phyloP scores from a whole-genome alignment of 148 eudicot species.

The Cornus suecica region DNA sequence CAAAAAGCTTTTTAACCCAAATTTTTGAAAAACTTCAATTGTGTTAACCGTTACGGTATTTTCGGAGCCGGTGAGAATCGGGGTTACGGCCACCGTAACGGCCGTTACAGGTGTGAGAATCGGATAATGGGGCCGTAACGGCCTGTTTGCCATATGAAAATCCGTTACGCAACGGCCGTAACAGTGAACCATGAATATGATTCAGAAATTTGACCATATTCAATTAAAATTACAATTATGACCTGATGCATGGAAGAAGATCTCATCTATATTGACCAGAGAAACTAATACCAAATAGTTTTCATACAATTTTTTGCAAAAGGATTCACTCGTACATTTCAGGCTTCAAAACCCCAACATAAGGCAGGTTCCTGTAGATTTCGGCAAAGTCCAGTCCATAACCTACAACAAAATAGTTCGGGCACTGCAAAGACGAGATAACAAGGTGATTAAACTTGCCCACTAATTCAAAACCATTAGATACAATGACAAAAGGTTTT shows the following conservation, averaged over 20 bases:
- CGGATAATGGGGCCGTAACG: too few relatives aligned
- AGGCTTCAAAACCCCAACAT: constrained; percentile 83
- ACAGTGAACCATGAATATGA: too few relatives aligned
- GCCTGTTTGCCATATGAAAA: too few relatives aligned
- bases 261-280: background rate
- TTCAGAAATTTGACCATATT: too few relatives aligned
- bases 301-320: background rate
- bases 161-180: too few relatives aligned
- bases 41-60: too few relatives aligned
- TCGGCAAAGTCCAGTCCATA: constrained; percentile 88
- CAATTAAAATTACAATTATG: background rate
- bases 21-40: too few relatives aligned
- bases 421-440: constrained; percentile 51
- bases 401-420: constrained; percentile 80
- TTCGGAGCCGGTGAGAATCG: too few relatives aligned
- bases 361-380: constrained; percentile 82
- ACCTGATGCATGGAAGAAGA: too few relatives aligned
- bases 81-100: too few relatives aligned
- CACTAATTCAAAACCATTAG: background rate
- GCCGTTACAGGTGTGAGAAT: too few relatives aligned
- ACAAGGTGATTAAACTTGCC: background rate
- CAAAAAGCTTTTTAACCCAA: too few relatives aligned
- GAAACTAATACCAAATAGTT: background rate
- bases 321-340: constrained; percentile 46
- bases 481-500: background rate